Evolutionary conservation across 2,329 filamentous ascomycete genomes (phyloP).

Genomic region (Tolypocladium endophyticum): DNA sequence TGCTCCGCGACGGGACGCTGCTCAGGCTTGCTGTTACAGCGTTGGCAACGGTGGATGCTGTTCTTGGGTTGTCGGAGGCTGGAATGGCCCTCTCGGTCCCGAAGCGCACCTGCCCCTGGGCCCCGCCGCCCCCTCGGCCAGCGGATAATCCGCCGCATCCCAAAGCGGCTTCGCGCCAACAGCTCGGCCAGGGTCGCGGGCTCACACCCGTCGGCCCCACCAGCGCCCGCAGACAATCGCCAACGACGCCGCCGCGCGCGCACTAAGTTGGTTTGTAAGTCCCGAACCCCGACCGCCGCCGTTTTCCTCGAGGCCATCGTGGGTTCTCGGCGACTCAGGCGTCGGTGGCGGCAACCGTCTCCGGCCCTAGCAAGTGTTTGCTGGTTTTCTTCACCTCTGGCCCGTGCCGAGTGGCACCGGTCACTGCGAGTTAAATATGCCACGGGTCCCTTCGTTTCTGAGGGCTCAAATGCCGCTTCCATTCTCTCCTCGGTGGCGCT

Average conservation of each 20-base stretch:
- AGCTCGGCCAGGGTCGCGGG: not conserved
- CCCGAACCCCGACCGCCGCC: not conserved
- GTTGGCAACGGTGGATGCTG: not conserved
- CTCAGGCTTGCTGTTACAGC: not conserved
- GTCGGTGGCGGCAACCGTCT: not conserved
- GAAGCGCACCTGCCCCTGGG: not conserved
- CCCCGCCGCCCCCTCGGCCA: not conserved
- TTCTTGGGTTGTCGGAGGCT: constrained; percentile 3
- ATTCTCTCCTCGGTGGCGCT: not conserved
- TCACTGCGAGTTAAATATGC: not conserved
- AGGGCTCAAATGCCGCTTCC: not conserved
- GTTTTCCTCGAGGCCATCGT: not conserved
- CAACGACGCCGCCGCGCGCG: not conserved
- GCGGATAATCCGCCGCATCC: not conserved
- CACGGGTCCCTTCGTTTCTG: not conserved
- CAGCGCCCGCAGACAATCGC: not conserved
- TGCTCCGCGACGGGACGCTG: not conserved
- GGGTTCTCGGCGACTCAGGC: not conserved
- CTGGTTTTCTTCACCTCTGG: not conserved
- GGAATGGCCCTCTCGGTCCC: constrained; percentile 4
- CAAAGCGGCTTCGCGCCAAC: not conserved
- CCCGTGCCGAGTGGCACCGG: not conserved
- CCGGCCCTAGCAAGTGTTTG: not conserved
- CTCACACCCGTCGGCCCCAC: not conserved
- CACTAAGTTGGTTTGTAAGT: too few species aligned